Base-by-base conservation (phyloP, 2,329 filamentous ascomycete genomes). In the Fusarium abutilonis region DNA sequence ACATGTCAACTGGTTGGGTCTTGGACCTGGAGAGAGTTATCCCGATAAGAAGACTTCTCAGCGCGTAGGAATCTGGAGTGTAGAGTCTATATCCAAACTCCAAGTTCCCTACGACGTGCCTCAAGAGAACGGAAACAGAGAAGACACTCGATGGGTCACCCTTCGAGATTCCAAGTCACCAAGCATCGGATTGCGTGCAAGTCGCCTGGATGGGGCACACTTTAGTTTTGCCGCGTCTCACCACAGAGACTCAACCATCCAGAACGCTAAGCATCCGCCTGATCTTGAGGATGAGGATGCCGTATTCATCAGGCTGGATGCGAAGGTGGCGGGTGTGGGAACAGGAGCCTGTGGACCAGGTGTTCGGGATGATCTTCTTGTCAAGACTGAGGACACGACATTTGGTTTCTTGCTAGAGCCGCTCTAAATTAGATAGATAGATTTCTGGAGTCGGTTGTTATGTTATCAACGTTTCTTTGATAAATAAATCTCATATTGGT, bases 41-140 rank as follows among this genome's bases (percentile, higher is more conserved):
- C 82, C 81, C 7, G 88, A 90, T 73, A 88, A 86, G 75, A 82
- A 83, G 56, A 67, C 77, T 3, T 80, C 84, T 2, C 85, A 88
- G 64, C 76, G 75, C 2, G 68, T 86, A 0, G 86, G 82, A 1
- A 76, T 84, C 36, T 86, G 78, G 72, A 70, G 69, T 0, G 71
- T 67, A 2, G 68, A 69, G 1, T 73, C 70, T 1, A 74, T 87
- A 2, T 76, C 79, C 1, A 78, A 82, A 1, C 77, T 90, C 23
- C 82, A 83, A 68, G 80, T 81, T 0, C 77, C 79, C 1, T 90
- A 89, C 66, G 88, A 91, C 15, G 85, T 86, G 19, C 88, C 88
- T 0, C 88, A 91, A 70, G 88, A 91, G 66, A 85, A 83, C 48
- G 86, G 86, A 1, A 91, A 90, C 70, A 78, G 85, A 13, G 84